Percentiles rank a stretch among this genome's conserved stretches.
These are phyloP conservation scores for Leishmania mexicana DNA, from an alignment of 208 protist species.

Conservation along the genomic window DNA sequence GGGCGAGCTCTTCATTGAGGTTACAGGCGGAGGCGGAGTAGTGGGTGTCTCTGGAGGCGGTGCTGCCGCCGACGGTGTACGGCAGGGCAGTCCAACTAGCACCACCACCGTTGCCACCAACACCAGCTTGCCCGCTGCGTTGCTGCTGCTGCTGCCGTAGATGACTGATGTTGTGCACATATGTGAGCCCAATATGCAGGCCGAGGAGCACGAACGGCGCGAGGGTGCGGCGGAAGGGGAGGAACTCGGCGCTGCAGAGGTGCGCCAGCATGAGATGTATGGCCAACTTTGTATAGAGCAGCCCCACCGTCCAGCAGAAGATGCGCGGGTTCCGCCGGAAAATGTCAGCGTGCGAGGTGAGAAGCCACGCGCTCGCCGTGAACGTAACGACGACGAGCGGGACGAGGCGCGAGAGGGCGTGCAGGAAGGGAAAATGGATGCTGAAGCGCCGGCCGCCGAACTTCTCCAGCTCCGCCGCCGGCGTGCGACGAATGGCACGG, in stretches of 20 bases:
- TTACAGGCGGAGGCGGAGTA: slow-evolving; percentile 39
- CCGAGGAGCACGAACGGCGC: slow-evolving; percentile 65
- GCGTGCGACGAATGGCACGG: slow-evolving; percentile 37
- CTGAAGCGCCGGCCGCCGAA: slow-evolving; percentile 7
- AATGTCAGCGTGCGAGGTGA: slow-evolving; percentile 69
- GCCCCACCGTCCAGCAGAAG: slow-evolving; percentile 83
- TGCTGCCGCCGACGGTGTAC: neutral
- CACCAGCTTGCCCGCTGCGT: no score
- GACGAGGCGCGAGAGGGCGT: slow-evolving; percentile 62
- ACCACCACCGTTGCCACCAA: neutral
- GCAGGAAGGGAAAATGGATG: slow-evolving; percentile 46
- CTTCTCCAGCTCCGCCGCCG: slow-evolving; percentile 16
- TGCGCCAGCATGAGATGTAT: slow-evolving; percentile 87
- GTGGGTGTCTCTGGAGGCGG: slow-evolving; percentile 10
- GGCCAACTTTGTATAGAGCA: slow-evolving; percentile 80
- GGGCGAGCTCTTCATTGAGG: slow-evolving; percentile 57
- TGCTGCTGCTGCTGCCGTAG: slow-evolving; percentile 20
- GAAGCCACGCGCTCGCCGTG: slow-evolving; percentile 62
- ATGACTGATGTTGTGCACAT: slow-evolving; percentile 42
- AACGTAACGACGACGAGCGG: slow-evolving; percentile 58
- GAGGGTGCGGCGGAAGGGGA: slow-evolving; percentile 69
- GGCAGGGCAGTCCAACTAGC: neutral
- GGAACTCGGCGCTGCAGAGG: slow-evolving; percentile 53
- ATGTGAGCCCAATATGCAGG: slow-evolving; percentile 56
- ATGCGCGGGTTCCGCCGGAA: slow-evolving; percentile 77